Evolutionary conservation across 129 eudicot genomes (phyloP), one percentile per base, ranked within the genome.

Genomic region (Scalesia atractyloides): DNA sequence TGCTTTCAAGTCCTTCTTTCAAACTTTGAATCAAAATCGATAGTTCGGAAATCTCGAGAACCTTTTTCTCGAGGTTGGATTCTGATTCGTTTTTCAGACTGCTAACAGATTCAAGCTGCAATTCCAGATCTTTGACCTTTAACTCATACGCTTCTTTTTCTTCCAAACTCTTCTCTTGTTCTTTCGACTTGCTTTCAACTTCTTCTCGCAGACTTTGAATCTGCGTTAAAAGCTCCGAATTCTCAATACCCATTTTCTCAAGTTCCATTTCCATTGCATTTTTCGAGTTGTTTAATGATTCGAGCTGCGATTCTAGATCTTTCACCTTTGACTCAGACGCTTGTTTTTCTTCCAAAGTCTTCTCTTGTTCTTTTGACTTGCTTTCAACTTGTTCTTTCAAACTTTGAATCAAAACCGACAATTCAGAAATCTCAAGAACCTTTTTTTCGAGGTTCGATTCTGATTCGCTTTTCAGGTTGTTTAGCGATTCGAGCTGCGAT

Each of bases 361-460:
- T 84, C 34, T 69, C 82, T 51, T 76, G 86, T 66, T 83, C 87
- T 15, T 44, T 72, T 22, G 74, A 81, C 56, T 84, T 92, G 51
- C 44, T 82, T 37, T 88, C 77, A 24, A 89, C 47, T 73, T 87
- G 86, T 75, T 79, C 95, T 79, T 84, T 77, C 70, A 89, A 70
- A 69, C 66, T 83, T 82, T 82, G 86, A 54, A 75, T 83, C 83
- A 67, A 78, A 33, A 79, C 22, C 26, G 60, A 57, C 19, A 66
- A 41, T 53, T 81, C 90, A 16, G 91, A 83, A 64, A 81, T 86
- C 57, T 93, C 97, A 60, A 49, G 46, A 51, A 11, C 62, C 73
- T 77, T 87, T 76, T 75, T 73, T 81, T 80, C 85, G 5, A 88
- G 83, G 46, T 80, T 70, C 18, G 26, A 46, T 26, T 91, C 84